Evolutionary conservation across 2,329 filamentous ascomycete genomes (phyloP).

Genomic region (Thyridium curvatum): DNA sequence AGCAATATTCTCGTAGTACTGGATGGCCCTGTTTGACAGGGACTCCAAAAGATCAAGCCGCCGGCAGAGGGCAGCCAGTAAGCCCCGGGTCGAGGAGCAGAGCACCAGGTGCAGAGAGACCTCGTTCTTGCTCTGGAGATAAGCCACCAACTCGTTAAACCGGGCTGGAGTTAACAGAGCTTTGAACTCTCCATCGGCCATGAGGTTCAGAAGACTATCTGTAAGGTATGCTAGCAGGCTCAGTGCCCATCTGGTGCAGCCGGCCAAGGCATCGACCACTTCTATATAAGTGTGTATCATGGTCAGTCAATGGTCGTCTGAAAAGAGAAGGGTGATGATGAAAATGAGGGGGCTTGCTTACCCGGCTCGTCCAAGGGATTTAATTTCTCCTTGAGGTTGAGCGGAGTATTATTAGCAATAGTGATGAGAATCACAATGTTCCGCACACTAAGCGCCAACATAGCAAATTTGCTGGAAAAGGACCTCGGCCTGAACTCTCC

Average conservation of each 20-base stretch:
- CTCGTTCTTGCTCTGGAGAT: slow-evolving; percentile 48
- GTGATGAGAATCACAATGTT: slow-evolving; percentile 63
- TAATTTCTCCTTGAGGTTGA: slow-evolving; percentile 46
- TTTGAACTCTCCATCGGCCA: slow-evolving; percentile 45
- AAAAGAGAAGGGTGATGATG: too few relatives aligned
- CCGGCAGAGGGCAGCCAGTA: slow-evolving; percentile 63
- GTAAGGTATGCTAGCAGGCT: slow-evolving; percentile 61
- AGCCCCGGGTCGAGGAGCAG: slow-evolving; percentile 66
- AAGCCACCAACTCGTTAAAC: slow-evolving; percentile 41
- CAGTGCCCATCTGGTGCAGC: slow-evolving; percentile 72
- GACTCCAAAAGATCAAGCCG: slow-evolving; percentile 52
- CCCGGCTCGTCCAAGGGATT: slow-evolving; percentile 59
- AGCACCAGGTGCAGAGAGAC: slow-evolving; percentile 60
- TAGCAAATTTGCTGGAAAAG: slow-evolving; percentile 68
- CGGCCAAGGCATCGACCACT: slow-evolving; percentile 64
- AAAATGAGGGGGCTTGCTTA: slow-evolving; percentile 20
- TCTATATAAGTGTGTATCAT: slow-evolving; percentile 36
- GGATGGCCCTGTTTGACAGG: slow-evolving; percentile 40
- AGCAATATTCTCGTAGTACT: slow-evolving; percentile 38
- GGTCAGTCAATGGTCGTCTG: not conserved
- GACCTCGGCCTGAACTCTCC: slow-evolving; percentile 55
- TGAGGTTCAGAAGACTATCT: slow-evolving; percentile 52
- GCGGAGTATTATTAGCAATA: slow-evolving; percentile 52
- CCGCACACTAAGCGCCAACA: slow-evolving; percentile 67
- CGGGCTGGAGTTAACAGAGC: slow-evolving; percentile 40